A percentile compares a stretch with the other conserved stretches of the same genome.
Evolutionary conservation across 139 green algal genomes (phyloP).

Genomic region (Tetradesmus obliquus): DNA sequence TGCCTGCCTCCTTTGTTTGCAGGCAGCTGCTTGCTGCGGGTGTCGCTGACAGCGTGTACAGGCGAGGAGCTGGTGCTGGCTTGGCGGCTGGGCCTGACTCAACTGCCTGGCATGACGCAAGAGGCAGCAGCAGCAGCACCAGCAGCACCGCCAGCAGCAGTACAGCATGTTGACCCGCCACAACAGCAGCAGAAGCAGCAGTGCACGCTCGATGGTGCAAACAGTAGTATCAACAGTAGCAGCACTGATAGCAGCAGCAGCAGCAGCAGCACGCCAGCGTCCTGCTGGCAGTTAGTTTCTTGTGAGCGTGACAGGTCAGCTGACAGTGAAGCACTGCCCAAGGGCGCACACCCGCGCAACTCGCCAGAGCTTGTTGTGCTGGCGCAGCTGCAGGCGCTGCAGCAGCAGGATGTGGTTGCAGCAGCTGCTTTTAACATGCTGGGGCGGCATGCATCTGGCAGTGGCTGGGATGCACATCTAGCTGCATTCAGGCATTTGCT

Average conservation of each 20-base stretch:
- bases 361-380: conserved; percentile 53
- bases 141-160: neutral
- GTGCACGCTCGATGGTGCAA: neutral
- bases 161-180: neutral
- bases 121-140: conserved; percentile 1
- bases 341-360: conserved; percentile 10
- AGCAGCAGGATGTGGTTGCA: conserved; percentile 43
- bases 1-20: neutral
- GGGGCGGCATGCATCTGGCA: conserved; percentile 36
- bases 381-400: conserved; percentile 61
- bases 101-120: neutral
- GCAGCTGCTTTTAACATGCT: conserved; percentile 56
- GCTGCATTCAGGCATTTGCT: conserved; percentile 48
- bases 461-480: conserved; percentile 37
- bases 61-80: conserved; percentile 41
- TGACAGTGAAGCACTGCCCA: neutral
- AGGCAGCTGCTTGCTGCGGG: conserved; percentile 34
- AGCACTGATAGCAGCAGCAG: neutral
- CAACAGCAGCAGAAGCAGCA: conserved; percentile 32
- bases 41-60: conserved; percentile 41
- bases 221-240: neutral
- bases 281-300: conserved; percentile 23
- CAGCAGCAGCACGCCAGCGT: neutral
- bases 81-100: conserved; percentile 11
- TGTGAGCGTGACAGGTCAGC: neutral